Evolutionary conservation across 306 rosid species (phyloP).

Genomic region (Elaeagnus macrophylla): DNA sequence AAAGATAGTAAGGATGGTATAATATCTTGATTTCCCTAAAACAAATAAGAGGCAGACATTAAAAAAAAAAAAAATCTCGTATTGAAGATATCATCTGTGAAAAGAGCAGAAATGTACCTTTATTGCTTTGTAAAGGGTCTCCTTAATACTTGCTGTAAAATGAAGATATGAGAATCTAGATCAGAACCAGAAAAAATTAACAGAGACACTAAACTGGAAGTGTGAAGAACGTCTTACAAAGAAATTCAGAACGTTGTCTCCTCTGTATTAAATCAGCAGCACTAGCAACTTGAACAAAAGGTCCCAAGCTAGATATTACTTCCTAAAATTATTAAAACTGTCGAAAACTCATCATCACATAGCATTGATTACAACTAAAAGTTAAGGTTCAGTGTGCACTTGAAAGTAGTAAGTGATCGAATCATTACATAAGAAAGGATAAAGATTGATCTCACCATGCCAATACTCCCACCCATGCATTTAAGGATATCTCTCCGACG

Average conservation of each 20-base stretch:
- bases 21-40: slow-evolving; percentile 69
- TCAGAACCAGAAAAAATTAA: slow-evolving; percentile 14
- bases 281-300: slow-evolving; percentile 43
- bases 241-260: slow-evolving; percentile 84
- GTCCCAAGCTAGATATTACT: slow-evolving; percentile 45
- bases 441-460: slow-evolving; percentile 52
- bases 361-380: slow-evolving; percentile 27
- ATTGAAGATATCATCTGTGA: slow-evolving; percentile 6
- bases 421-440: not conserved
- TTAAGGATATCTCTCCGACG: slow-evolving; percentile 47
- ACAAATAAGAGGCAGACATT: slow-evolving; percentile 11
- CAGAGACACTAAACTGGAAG: slow-evolving; percentile 16
- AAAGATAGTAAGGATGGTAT: slow-evolving; percentile 55
- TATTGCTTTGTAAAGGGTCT: slow-evolving; percentile 45
- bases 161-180: slow-evolving; percentile 17
- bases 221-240: slow-evolving; percentile 48
- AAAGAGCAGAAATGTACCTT: slow-evolving; percentile 34
- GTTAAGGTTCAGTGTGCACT: not conserved
- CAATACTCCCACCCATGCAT: slow-evolving; percentile 49
- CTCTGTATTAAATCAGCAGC: slow-evolving; percentile 92
- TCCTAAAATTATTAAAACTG: slow-evolving; percentile 71
- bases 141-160: slow-evolving; percentile 59
- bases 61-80: slow-evolving; percentile 2
- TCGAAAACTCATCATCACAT: slow-evolving; percentile 66
- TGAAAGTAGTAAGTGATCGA: not conserved